A percentile compares a stretch with the other conserved stretches of the same genome.
These are phyloP conservation scores for Blastobotrys muscicola DNA, from an alignment of 805 yeast species.

Conservation along the genomic window DNA sequence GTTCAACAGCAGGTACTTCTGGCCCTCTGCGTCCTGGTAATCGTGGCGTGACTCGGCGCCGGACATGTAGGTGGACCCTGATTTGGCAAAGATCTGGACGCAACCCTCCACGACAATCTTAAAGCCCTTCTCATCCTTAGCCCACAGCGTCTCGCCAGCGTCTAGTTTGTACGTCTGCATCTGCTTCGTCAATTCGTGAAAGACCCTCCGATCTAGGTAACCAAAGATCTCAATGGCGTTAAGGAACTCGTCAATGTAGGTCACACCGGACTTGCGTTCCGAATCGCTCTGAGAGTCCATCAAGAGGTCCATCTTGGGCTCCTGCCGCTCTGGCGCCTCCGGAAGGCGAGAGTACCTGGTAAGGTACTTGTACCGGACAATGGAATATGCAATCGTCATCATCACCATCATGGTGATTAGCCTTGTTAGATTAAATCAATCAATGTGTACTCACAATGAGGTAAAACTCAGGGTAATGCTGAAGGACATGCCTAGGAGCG, in stretches of 20 bases:
- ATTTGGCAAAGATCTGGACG: slow-evolving; percentile 63
- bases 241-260: slow-evolving; percentile 79
- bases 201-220: slow-evolving; percentile 79
- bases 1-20: slow-evolving; percentile 63
- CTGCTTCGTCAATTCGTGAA: slow-evolving; percentile 83
- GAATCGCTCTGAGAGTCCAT: slow-evolving; percentile 28
- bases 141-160: slow-evolving; percentile 61
- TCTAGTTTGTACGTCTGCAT: slow-evolving; percentile 82
- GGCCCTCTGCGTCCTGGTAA: slow-evolving; percentile 33
- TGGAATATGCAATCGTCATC: slow-evolving; percentile 3
- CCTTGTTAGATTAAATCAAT: slow-evolving; percentile 9
- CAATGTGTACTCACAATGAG: slow-evolving; percentile 28
- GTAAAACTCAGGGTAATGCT: slow-evolving; percentile 45
- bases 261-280: slow-evolving; percentile 35
- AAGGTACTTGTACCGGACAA: slow-evolving; percentile 51
- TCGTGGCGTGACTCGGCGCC: slow-evolving; percentile 2
- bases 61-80: slow-evolving; percentile 19
- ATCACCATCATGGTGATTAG: slow-evolving; percentile 2
- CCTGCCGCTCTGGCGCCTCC: slow-evolving; percentile 35
- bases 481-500: slow-evolving; percentile 36
- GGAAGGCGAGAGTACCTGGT: slow-evolving; percentile 54
- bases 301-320: slow-evolving; percentile 40
- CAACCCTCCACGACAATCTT: slow-evolving; percentile 89
- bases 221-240: slow-evolving; percentile 92
- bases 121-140: slow-evolving; percentile 75